Conservation (phyloP, 2,329 filamentous ascomycete species). For the Cladophialophora carrionii region DNA sequence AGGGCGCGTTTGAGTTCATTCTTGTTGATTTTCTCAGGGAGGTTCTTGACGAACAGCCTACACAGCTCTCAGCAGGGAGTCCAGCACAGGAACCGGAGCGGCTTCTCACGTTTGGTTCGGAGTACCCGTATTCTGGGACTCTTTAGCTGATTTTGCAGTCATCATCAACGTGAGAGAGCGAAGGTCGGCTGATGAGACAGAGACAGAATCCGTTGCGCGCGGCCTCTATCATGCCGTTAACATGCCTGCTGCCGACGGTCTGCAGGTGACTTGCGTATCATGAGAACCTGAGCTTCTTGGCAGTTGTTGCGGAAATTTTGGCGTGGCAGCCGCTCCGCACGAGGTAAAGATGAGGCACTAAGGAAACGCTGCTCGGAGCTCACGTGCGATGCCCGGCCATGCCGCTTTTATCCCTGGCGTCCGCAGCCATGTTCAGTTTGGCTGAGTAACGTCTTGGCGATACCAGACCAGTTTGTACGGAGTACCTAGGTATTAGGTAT, state of each 20-base stretch:
- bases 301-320: conserved; percentile 17
- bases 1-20: conserved; percentile 81
- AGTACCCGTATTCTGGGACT: conserved; percentile 53
- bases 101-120: conserved; percentile 74
- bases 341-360: too few relatives aligned
- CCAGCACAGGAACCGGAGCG: conserved; percentile 23
- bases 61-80: conserved; percentile 35
- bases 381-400: too few relatives aligned
- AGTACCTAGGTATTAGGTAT: too few relatives aligned
- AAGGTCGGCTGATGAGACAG: not conserved
- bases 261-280: not conserved
- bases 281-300: not conserved
- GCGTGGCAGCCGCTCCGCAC: conserved; percentile 1
- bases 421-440: too few relatives aligned
- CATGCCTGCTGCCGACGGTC: not conserved
- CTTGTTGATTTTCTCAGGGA: conserved; percentile 89
- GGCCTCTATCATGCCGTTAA: not conserved
- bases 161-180: conserved; percentile 8
- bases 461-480: too few relatives aligned
- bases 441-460: too few relatives aligned
- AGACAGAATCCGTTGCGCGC: not conserved
- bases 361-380: too few relatives aligned
- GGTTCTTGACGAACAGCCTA: conserved; percentile 86
- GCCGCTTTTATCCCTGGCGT: too few relatives aligned
- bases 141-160: conserved; percentile 27